Base-by-base conservation (phyloP, 257 asterid species). In the Solanum chaucha region DNA sequence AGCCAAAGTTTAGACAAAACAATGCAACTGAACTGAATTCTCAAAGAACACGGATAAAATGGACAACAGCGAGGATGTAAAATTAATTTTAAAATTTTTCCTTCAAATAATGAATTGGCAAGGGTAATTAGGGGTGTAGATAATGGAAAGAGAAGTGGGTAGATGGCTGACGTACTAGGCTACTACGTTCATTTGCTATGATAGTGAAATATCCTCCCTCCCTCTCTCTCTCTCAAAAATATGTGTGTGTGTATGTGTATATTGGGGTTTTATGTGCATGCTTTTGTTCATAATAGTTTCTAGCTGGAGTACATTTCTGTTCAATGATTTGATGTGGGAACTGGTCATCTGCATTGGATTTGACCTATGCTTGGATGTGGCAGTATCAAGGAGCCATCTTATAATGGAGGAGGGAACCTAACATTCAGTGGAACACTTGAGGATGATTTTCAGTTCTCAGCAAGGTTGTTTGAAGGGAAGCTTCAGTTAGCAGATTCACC, bases 331-430 rank as follows among this genome's bases (percentile, higher is more conserved):
- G 81, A 38, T 26, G 22, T 55, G 15, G n/a, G 71, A 17, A 30
- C 46, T 59, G 34, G 13, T 61, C 61, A 2, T 85, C 15, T 72
- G 48, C 65, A 24, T 38, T 67, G 86, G 73, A 46, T 87, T 87
- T 30, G 90, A 86, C 82, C 64, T 84, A 34, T 87, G 11, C 78
- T 87, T 87, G 86, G 73, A 82, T 87, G 87, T 90, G 67, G 85
- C 89, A 97, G 99, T 87, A 91, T 93, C 88, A 89, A 92, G 87
- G 98, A 90, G 88, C 91, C 92, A 78, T 93, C 99, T 59, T 96
- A 92, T 92, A 91, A 82, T 58, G 99, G 99, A 88, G 99, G 99
- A 86, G 99, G 99, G 90, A 93, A 90, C 92, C 86, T 97, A 91
- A 88, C 93, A 86, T 96, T 97, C 90, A 80, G 26, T 24, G 99